These are phyloP conservation scores for Cladophialophora chaetospira DNA, from an alignment of 2,329 filamentous ascomycete species.

Conservation along the genomic window DNA sequence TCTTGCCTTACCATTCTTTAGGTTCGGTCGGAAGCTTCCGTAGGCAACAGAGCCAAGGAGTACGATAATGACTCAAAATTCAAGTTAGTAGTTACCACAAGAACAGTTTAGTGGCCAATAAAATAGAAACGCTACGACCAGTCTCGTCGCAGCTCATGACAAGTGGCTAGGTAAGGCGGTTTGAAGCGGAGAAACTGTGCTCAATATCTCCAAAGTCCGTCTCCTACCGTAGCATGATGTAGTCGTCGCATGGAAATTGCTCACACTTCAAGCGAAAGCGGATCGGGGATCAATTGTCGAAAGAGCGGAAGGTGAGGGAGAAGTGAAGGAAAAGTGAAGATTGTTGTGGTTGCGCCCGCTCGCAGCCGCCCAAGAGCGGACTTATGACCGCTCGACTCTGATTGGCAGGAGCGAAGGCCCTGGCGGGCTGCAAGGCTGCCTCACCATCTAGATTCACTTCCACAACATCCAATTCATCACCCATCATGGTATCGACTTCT, in stretches of 20 bases:
- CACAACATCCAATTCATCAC: not conserved
- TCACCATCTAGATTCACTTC: not conserved
- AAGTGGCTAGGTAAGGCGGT: too few relatives aligned
- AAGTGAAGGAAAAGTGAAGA: not conserved
- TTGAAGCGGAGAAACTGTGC: too few relatives aligned
- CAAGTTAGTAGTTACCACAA: not conserved
- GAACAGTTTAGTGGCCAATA: not conserved
- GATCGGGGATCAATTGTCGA: not conserved
- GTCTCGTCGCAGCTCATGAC: not conserved
- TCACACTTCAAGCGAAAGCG: too few relatives aligned
- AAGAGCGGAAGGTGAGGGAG: not conserved
- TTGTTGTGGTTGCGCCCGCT: not conserved
- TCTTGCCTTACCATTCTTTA: too few relatives aligned
- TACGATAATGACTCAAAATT: not conserved
- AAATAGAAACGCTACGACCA: not conserved
- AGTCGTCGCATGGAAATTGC: too few relatives aligned
- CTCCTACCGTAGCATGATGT: too few relatives aligned
- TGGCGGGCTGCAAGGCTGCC: constrained; percentile 1
- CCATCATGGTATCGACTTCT: too few relatives aligned
- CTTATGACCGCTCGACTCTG: not conserved
- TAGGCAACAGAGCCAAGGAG: not conserved
- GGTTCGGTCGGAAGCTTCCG: not conserved
- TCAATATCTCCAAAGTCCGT: too few relatives aligned
- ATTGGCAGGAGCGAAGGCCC: not conserved
- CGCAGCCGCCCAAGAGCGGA: not conserved